Evolutionary conservation across 1,139 yeast species (phyloP).

Genomic region (Sugiyamaella neomexicana): DNA sequence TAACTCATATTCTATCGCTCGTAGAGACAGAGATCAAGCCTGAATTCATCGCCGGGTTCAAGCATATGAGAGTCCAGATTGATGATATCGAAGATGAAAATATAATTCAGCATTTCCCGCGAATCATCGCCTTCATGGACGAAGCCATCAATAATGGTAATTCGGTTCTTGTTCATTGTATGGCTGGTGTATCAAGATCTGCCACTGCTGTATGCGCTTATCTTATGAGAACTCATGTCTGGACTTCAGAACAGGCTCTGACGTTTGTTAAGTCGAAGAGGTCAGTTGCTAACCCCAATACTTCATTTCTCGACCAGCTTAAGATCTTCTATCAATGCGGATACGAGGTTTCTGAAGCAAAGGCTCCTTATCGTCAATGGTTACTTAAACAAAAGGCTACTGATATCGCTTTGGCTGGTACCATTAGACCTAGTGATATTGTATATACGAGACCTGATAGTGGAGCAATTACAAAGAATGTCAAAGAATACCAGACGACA

Average conservation of each 20-base stretch:
- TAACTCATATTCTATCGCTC: conserved; percentile 70
- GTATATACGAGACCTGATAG: conserved; percentile 20
- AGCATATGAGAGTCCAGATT: conserved; percentile 62
- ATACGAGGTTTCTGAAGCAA: conserved; percentile 41
- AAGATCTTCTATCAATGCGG: conserved; percentile 56
- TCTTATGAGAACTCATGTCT: conserved; percentile 69
- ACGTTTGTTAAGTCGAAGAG: conserved; percentile 69
- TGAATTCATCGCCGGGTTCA: conserved; percentile 50
- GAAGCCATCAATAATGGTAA: conserved; percentile 48
- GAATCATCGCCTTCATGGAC: conserved; percentile 66
- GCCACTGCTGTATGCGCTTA: conserved; percentile 72
- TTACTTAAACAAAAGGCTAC: conserved; percentile 44
- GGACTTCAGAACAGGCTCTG: conserved; percentile 60
- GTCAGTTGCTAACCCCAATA: conserved; percentile 67
- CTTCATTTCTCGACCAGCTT: conserved; percentile 72
- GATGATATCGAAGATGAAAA: conserved; percentile 66
- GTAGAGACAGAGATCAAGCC: conserved; percentile 39
- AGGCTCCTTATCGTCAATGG: conserved; percentile 56
- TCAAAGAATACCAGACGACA: neutral
- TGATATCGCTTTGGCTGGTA: conserved; percentile 35
- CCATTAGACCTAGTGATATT: conserved; percentile 15
- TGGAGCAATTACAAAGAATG: neutral
- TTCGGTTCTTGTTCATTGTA: conserved; percentile 46
- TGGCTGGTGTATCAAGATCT: conserved; percentile 87
- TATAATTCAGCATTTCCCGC: conserved; percentile 59